phyloP scores from a whole-genome alignment of 306 rosid genomes.

The Acacia crassicarpa region DNA sequence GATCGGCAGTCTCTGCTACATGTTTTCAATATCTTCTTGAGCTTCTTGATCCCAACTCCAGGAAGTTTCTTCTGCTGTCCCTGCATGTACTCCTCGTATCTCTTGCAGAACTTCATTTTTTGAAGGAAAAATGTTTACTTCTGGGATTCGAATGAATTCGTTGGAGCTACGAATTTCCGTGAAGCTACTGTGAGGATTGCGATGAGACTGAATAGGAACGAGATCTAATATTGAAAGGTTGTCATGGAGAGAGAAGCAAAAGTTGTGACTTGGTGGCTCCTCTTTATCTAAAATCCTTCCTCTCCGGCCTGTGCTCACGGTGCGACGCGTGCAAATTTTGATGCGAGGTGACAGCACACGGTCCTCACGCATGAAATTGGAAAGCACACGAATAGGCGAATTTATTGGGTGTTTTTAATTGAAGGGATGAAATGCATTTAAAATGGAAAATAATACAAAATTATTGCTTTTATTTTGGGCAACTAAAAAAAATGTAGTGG shows the following conservation, averaged over 20 bases:
- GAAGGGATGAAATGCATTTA: too few relatives aligned
- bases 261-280: not conserved
- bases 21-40: constrained; percentile 79
- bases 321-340: not conserved
- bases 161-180: not conserved
- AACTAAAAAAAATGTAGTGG: not conserved
- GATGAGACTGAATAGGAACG: not conserved
- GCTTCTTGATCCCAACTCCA: constrained; percentile 82
- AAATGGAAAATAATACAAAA: too few relatives aligned
- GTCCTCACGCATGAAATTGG: not conserved
- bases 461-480: too few relatives aligned
- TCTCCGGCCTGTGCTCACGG: not conserved
- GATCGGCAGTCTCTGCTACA: constrained; percentile 55
- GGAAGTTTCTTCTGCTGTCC: constrained; percentile 72
- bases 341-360: not conserved
- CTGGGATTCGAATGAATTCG: not conserved
- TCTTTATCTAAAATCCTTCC: not conserved
- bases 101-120: constrained; percentile 93
- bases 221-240: not conserved
- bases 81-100: constrained; percentile 80
- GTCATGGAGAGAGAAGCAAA: not conserved
- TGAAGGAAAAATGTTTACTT: not conserved
- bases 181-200: not conserved
- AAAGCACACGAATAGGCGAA: too few relatives aligned
- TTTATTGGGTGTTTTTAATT: too few relatives aligned